Evolutionary conservation across 192 early-diverging fungal genomes (phyloP).

Genomic region (Entophlyctis luteolus): DNA sequence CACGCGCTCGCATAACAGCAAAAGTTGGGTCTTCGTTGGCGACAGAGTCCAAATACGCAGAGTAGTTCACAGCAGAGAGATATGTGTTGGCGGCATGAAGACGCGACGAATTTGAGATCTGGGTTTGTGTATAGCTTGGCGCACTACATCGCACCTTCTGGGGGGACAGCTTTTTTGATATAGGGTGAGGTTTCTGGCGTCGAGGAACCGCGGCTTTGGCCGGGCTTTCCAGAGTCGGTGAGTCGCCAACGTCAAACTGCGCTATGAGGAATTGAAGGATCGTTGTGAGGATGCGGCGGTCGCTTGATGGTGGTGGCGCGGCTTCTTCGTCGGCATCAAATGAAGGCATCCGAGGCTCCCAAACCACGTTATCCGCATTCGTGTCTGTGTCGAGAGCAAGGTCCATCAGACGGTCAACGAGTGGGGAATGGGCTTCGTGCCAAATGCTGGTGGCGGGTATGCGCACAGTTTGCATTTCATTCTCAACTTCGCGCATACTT

Average conservation of each 20-base stretch:
- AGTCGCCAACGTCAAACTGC: neutral
- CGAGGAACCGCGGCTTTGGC: neutral
- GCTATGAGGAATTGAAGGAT: conserved; percentile 10
- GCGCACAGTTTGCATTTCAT: neutral
- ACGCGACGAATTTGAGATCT: neutral
- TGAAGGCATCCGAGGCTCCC: neutral
- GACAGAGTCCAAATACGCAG: neutral
- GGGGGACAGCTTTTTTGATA: neutral
- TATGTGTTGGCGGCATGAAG: conserved; percentile 1
- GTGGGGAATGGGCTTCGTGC: neutral
- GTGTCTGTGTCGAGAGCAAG: neutral
- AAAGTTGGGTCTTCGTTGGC: neutral
- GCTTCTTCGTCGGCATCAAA: neutral
- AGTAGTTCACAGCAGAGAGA: neutral
- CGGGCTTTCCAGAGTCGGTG: neutral
- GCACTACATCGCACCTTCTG: neutral
- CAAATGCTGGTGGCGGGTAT: neutral
- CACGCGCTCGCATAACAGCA: neutral
- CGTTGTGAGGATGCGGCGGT: neutral
- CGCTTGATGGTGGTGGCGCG: neutral
- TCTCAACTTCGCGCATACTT: too few relatives aligned
- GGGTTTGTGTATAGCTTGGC: neutral
- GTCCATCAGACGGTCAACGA: conserved; percentile 13
- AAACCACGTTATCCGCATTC: neutral
- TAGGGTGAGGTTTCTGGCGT: neutral